Percentiles rank a stretch among this genome's conserved stretches.
Conservation (phyloP, 1,284 basidiomycete species). For the Melampsora americana region DNA sequence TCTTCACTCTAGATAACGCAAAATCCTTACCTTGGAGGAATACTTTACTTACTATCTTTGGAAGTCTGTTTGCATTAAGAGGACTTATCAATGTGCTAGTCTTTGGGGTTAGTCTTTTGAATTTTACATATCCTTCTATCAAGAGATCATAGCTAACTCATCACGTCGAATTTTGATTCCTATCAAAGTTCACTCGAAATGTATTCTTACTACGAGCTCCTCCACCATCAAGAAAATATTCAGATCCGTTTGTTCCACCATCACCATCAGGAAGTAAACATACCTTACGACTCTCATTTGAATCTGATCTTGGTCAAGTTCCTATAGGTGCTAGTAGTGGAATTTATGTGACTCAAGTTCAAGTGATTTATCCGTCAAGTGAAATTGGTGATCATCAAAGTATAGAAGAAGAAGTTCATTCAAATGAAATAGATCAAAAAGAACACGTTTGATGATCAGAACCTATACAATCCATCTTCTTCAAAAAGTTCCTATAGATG, state of each 20-base stretch:
- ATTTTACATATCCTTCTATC: neutral
- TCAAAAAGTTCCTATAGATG: no score
- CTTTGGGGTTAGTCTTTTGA: conserved; percentile 18
- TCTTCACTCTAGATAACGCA: conserved; percentile 11
- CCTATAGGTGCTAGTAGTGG: no score
- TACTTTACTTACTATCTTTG: conserved; percentile 2
- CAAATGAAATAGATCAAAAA: no score
- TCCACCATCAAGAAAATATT: neutral
- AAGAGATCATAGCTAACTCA: neutral
- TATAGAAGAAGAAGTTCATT: no score
- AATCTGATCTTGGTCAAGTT: no score
- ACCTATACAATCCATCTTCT: no score
- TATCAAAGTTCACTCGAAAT: conserved; percentile 19
- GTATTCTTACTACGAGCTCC: conserved; percentile 29
- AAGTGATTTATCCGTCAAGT: no score
- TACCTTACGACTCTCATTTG: no score
- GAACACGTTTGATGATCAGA: no score
- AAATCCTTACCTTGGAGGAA: neutral
- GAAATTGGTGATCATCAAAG: no score
- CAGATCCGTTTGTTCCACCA: conserved; percentile 11
- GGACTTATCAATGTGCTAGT: conserved; percentile 27
- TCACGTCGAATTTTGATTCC: neutral
- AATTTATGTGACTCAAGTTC: no score
- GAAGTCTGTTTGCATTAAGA: conserved; percentile 22
- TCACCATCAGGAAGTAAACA: conserved; percentile 13